A percentile compares a stretch with the other conserved stretches of the same genome.
These are phyloP conservation scores for Ustilago nuda DNA, from an alignment of 1,284 basidiomycete species.

Conservation along the genomic window DNA sequence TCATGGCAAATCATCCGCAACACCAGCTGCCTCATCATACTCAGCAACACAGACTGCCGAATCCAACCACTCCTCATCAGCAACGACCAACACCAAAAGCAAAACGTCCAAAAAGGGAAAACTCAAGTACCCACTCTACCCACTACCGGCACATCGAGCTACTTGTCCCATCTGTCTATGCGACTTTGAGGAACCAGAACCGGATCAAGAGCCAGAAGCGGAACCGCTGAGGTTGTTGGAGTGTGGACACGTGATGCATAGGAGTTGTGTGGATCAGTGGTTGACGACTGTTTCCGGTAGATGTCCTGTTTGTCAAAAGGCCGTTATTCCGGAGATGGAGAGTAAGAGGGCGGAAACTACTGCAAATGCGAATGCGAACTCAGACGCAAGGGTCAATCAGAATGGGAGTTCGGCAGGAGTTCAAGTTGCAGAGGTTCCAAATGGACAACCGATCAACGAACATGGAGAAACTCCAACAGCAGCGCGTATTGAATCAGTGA, in stretches of 20 bases:
- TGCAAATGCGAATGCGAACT: neutral
- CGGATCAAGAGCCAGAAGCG: constrained; percentile 31
- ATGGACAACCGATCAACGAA: too few species aligned
- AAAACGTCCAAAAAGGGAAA: constrained; percentile 2
- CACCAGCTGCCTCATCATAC: neutral
- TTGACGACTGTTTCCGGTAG: constrained; percentile 57
- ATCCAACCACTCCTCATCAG: neutral
- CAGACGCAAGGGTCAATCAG: neutral
- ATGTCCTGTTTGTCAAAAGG: constrained; percentile 60
- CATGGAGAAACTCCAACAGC: neutral
- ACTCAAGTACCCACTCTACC: constrained; percentile 55
- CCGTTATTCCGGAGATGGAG: constrained; percentile 34
- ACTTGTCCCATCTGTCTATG: constrained; percentile 65
- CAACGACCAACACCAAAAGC: neutral
- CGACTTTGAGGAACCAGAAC: constrained; percentile 53
- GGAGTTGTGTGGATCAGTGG: constrained; percentile 61
- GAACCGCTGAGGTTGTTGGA: constrained; percentile 55
- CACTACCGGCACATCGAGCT: constrained; percentile 57
- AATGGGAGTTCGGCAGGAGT: neutral
- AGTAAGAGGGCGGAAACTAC: neutral
- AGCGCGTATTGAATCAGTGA: neutral
- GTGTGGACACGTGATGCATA: constrained; percentile 61
- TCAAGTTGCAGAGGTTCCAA: neutral
- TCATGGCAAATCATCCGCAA: neutral
- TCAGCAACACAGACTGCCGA: neutral